phyloP scores from a whole-genome alignment of 2,329 filamentous ascomycete genomes.

The Elsinoe perseae region DNA sequence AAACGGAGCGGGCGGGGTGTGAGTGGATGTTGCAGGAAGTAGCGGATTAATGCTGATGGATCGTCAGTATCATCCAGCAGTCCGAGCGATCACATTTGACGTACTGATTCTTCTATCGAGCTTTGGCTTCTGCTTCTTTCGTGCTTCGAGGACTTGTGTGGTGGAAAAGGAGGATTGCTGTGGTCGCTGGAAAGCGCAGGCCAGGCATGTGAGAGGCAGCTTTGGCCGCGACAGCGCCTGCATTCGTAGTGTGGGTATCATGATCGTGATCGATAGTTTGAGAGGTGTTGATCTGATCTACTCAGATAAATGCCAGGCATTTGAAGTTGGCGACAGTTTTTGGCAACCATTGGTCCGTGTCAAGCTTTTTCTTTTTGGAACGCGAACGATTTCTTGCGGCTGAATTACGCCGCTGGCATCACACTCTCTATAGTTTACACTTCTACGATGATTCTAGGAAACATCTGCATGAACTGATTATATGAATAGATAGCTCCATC shows the following conservation, averaged over 20 bases:
- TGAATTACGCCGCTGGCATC: neutral
- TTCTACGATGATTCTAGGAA: no score
- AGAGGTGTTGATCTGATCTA: neutral
- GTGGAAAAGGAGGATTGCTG: conserved; percentile 30
- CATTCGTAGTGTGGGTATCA: neutral
- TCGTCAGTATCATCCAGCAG: neutral
- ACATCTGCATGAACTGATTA: no score
- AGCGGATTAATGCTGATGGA: conserved; percentile 53
- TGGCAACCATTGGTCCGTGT: conserved; percentile 12
- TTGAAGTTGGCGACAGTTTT: conserved; percentile 12
- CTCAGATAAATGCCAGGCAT: neutral
- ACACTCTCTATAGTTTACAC: neutral
- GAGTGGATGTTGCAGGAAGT: conserved; percentile 60
- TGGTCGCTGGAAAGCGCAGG: conserved; percentile 14
- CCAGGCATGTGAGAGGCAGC: neutral
- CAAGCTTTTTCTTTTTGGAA: neutral
- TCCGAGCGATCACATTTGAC: conserved; percentile 2
- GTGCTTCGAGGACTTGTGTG: conserved; percentile 30
- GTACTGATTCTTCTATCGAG: conserved; percentile 30
- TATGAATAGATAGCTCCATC: no score
- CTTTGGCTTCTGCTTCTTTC: conserved; percentile 30
- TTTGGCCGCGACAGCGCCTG: neutral
- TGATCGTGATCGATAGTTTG: neutral
- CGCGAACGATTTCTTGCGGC: neutral
- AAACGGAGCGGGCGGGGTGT: conserved; percentile 76